Evolutionary conservation across 2,329 filamentous ascomycete species (phyloP).

Genomic region (Aspergillus sp.): DNA sequence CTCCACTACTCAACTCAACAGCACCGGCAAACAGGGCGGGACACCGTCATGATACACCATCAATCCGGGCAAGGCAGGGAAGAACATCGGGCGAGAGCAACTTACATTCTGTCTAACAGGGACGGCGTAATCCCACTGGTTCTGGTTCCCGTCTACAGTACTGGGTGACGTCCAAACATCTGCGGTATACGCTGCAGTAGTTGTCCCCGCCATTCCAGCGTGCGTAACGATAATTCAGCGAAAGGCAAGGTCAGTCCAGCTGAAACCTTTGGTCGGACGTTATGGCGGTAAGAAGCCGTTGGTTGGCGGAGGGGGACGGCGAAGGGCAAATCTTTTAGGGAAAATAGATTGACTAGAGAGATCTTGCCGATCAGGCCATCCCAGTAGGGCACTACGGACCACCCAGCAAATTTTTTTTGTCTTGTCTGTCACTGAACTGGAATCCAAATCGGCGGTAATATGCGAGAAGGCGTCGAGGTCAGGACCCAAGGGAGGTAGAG

Average conservation of each 20-base stretch:
- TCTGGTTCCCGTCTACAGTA: slow-evolving; percentile 30
- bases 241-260: slow-evolving; percentile 35
- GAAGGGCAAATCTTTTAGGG: slow-evolving; percentile 14
- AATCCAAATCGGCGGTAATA: slow-evolving; percentile 5
- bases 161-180: slow-evolving; percentile 40
- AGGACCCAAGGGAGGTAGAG: slow-evolving; percentile 10
- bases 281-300: slow-evolving; percentile 7
- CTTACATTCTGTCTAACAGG: slow-evolving; percentile 36
- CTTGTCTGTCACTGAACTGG: slow-evolving; percentile 6
- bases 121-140: slow-evolving; percentile 41
- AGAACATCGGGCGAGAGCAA: neutral
- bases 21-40: neutral
- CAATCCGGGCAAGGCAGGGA: neutral
- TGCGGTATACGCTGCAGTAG: slow-evolving; percentile 39
- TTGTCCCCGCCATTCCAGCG: slow-evolving; percentile 42
- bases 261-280: slow-evolving; percentile 22
- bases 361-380: slow-evolving; percentile 30
- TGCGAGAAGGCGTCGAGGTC: slow-evolving; percentile 7
- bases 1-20: neutral
- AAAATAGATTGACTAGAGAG: slow-evolving; percentile 15
- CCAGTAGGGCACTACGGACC: slow-evolving; percentile 18
- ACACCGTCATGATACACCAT: neutral
- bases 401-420: slow-evolving; percentile 7
- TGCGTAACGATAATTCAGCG: slow-evolving; percentile 11
- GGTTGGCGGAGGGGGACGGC: slow-evolving; percentile 2